Percentiles rank a stretch among this genome's conserved stretches.
Evolutionary conservation across 2,329 filamentous ascomycete species (phyloP).

Genomic region (Alternaria gansuensis): DNA sequence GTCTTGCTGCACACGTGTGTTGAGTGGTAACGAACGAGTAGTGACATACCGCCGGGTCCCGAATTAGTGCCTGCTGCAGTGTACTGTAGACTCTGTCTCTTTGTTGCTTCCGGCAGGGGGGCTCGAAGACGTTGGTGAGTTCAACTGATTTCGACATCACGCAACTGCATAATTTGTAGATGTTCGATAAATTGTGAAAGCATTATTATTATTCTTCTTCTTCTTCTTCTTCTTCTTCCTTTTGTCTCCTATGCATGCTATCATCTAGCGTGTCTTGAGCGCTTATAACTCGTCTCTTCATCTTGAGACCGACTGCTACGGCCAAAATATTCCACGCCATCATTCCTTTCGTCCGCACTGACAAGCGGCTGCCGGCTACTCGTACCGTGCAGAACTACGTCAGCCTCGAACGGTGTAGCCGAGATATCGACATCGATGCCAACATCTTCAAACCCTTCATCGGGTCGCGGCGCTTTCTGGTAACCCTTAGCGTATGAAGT

Average conservation of each 20-base stretch:
- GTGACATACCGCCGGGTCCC: conserved; percentile 2
- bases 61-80: background rate
- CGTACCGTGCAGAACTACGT: conserved; percentile 31
- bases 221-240: background rate
- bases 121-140: background rate
- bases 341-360: conserved; percentile 11
- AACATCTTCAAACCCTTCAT: conserved; percentile 31
- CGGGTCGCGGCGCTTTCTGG: conserved; percentile 28
- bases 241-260: background rate
- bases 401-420: conserved; percentile 33
- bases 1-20: background rate
- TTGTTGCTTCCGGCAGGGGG: background rate
- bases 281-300: conserved; percentile 34
- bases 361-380: conserved; percentile 34
- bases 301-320: conserved; percentile 6
- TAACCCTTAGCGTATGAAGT: conserved; percentile 41
- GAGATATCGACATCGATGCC: conserved; percentile 35
- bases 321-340: conserved; percentile 21
- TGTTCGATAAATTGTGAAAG: background rate
- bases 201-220: conserved; percentile 1
- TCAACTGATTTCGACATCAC: background rate
- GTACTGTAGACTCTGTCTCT: background rate
- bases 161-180: background rate
- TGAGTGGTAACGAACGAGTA: background rate
- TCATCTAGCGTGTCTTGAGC: conserved; percentile 21